phyloP scores from a whole-genome alignment of 2,329 filamentous ascomycete species.

The Penicillium sp. region DNA sequence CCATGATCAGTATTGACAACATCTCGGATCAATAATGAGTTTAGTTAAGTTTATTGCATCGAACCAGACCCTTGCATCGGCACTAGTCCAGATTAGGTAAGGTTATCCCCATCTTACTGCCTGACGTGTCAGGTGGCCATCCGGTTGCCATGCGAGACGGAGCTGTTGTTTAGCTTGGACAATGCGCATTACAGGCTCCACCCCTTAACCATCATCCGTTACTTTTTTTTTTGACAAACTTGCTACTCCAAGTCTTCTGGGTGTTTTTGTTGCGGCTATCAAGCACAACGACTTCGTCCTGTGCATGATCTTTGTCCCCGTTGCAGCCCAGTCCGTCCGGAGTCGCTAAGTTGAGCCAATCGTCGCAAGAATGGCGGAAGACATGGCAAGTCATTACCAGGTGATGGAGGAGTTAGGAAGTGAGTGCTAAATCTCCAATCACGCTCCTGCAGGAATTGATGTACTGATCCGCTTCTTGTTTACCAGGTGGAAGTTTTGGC shows the following conservation, averaged over 20 bases:
- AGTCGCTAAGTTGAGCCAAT: constrained; percentile 17
- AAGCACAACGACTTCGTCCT: constrained; percentile 10
- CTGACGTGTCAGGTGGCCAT: constrained; percentile 5
- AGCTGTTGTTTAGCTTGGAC: constrained; percentile 24
- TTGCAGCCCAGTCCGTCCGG: constrained; percentile 19
- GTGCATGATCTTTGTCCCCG: constrained; percentile 16
- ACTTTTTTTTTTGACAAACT: constrained; percentile 6
- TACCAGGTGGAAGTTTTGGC: constrained; percentile 85
- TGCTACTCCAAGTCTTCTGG: constrained; percentile 1
- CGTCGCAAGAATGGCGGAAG: constrained; percentile 40
- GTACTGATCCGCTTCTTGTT: constrained; percentile 20
- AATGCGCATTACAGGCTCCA: constrained; percentile 21
- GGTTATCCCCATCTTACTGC: constrained; percentile 10
- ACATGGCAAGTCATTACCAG: constrained; percentile 83
- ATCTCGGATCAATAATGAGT: background rate
- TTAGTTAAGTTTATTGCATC: background rate
- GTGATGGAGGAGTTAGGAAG: constrained; percentile 95
- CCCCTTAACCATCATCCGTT: constrained; percentile 19
- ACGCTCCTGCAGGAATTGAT: constrained; percentile 5
- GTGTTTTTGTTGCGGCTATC: constrained; percentile 3
- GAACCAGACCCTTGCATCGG: constrained; percentile 16
- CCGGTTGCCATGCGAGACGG: constrained; percentile 24
- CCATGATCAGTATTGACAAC: background rate
- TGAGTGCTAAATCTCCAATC: constrained; percentile 48
- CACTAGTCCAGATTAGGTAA: constrained; percentile 4